phyloP scores from a whole-genome alignment of 2,329 filamentous ascomycete species.

The Cucurbitaria berberidis region DNA sequence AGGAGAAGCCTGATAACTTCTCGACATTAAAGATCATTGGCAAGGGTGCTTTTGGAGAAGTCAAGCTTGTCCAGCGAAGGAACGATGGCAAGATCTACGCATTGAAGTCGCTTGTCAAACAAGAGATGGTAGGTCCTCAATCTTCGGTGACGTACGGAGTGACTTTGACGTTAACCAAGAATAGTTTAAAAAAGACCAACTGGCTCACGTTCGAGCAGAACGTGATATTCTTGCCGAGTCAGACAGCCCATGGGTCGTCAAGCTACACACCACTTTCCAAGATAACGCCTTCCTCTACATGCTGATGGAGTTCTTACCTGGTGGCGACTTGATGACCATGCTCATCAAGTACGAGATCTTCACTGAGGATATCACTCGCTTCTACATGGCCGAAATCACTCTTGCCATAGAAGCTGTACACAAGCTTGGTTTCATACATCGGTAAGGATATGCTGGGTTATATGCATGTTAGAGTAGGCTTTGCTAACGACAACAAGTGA shows the following conservation, averaged over 20 bases:
- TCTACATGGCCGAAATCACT: conserved; percentile 98
- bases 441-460: conserved; percentile 62
- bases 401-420: conserved; percentile 99
- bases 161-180: conserved; percentile 21
- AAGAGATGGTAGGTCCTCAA: conserved; percentile 73
- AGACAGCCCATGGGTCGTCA: conserved; percentile 99
- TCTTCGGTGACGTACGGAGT: not conserved
- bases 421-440: conserved; percentile 96
- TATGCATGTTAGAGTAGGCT: not conserved
- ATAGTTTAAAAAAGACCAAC: conserved; percentile 93
- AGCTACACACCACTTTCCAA: conserved; percentile 97
- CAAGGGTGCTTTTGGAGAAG: conserved; percentile 98
- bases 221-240: conserved; percentile 97
- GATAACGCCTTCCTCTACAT: conserved; percentile 96
- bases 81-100: conserved; percentile 96
- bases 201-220: conserved; percentile 96
- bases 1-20: conserved; percentile 94
- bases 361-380: conserved; percentile 96
- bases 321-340: conserved; percentile 99
- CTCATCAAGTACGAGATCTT: conserved; percentile 99
- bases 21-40: conserved; percentile 96
- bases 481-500: conserved; percentile 66
- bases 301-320: conserved; percentile 98
- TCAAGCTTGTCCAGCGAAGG: conserved; percentile 96
- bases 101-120: conserved; percentile 97